Percentiles rank a stretch among this genome's conserved stretches.
phyloP scores from a whole-genome alignment of 306 rosid genomes.

The Castanospermum australe region DNA sequence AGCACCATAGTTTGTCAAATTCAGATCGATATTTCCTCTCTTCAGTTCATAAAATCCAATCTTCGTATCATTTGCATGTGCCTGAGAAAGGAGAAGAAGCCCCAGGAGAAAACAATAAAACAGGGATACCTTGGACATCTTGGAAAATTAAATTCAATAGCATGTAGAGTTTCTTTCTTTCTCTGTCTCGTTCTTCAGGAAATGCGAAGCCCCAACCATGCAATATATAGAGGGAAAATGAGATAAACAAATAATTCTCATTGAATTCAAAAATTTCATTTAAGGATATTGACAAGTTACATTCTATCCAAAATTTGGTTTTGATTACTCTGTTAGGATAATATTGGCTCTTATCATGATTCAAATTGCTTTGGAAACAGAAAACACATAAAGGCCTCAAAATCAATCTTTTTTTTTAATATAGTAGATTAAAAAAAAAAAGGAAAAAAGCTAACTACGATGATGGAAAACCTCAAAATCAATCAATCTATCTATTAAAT shows the following conservation, averaged over 20 bases:
- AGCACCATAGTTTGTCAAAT: slow-evolving; percentile 43
- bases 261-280: neutral
- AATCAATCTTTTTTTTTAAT: no score
- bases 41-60: slow-evolving; percentile 33
- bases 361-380: no score
- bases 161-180: neutral
- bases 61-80: neutral
- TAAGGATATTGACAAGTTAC: neutral
- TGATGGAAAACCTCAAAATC: no score
- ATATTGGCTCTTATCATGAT: neutral
- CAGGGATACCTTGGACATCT: slow-evolving; percentile 13
- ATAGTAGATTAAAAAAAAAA: no score
- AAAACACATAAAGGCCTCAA: no score
- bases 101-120: neutral
- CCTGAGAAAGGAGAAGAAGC: neutral
- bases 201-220: neutral
- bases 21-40: slow-evolving; percentile 24
- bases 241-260: neutral
- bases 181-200: neutral
- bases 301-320: neutral
- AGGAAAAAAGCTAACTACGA: no score
- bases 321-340: neutral
- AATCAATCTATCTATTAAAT: no score
- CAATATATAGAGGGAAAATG: neutral
- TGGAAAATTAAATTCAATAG: neutral